A percentile compares a stretch with the other conserved stretches of the same genome.
Conservation (phyloP, 768 basidiomycete species). For the Tulasnella sp. region DNA sequence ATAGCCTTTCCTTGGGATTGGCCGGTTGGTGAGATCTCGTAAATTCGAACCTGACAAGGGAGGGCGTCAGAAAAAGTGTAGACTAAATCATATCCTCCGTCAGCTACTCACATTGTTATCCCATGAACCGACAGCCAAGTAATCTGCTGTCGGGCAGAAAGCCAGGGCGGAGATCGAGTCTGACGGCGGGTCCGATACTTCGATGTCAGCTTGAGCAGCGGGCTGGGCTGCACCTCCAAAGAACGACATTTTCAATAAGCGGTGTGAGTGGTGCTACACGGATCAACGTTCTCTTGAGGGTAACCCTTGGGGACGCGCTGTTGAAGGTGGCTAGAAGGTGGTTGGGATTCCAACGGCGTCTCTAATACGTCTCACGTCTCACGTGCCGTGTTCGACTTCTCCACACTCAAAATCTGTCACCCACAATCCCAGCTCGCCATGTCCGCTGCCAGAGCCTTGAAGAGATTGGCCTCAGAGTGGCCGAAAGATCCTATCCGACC, state of each 20-base stretch:
- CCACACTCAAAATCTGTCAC: not conserved
- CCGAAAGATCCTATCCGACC: constrained; percentile 18
- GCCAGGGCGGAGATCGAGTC: constrained; percentile 84
- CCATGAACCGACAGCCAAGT: constrained; percentile 91
- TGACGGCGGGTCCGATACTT: constrained; percentile 71
- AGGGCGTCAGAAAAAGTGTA: constrained; percentile 26
- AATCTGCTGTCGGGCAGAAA: constrained; percentile 82
- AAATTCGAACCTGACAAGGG: constrained; percentile 70
- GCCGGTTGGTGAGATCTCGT: constrained; percentile 76
- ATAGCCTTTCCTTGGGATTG: constrained; percentile 85
- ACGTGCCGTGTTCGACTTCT: constrained; percentile 1
- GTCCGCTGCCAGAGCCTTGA: not conserved
- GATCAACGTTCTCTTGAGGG: not conserved
- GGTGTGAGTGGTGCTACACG: not conserved
- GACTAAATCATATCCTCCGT: not conserved
- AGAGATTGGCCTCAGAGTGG: not conserved
- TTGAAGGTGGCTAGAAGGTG: not conserved
- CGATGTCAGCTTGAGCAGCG: constrained; percentile 50
- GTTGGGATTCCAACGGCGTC: constrained; percentile 2
- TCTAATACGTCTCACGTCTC: not conserved
- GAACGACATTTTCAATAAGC: constrained; percentile 29
- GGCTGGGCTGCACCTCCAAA: constrained; percentile 22
- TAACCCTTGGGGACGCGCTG: not conserved
- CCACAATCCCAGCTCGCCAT: not conserved
- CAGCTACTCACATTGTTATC: constrained; percentile 15